These are phyloP conservation scores for Athelia psychrophila DNA, from an alignment of 1,284 basidiomycete species.

Conservation along the genomic window DNA sequence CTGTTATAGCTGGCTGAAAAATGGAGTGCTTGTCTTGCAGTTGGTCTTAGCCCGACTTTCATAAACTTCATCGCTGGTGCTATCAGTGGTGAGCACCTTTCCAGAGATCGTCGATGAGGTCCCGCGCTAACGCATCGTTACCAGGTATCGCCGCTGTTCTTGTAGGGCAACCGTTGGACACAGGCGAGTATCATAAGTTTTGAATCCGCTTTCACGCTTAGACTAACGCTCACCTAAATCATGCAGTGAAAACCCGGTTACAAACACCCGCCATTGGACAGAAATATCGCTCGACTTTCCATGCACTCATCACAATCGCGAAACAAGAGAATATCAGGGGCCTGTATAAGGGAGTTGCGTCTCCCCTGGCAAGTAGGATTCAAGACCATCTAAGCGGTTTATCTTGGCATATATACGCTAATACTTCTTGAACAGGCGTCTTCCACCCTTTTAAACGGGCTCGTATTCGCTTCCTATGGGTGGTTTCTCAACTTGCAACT, in stretches of 20 bases:
- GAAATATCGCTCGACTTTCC: constrained; percentile 57
- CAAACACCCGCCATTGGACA: constrained; percentile 56
- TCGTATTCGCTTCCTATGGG: constrained; percentile 75
- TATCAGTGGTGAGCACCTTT: constrained; percentile 44
- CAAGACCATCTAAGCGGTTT: not conserved
- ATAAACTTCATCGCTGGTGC: constrained; percentile 77
- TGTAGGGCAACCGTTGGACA: constrained; percentile 75
- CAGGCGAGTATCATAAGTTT: constrained; percentile 34
- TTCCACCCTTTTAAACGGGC: constrained; percentile 70
- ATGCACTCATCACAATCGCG: constrained; percentile 63
- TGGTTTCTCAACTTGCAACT: constrained; percentile 64
- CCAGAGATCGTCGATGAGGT: constrained; percentile 5
- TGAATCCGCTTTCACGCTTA: not conserved
- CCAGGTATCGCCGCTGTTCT: constrained; percentile 61
- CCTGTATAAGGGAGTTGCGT: constrained; percentile 69
- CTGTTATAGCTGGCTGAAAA: too few relatives aligned
- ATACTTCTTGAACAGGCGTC: constrained; percentile 43
- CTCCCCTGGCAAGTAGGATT: constrained; percentile 55
- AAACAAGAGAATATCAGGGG: constrained; percentile 65
- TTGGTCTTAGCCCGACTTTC: constrained; percentile 39
- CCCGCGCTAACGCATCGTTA: not conserved
- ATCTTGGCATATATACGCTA: not conserved
- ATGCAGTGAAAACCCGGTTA: constrained; percentile 70
- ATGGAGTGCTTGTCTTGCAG: constrained; percentile 5
- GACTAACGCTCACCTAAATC: constrained; percentile 4